These are phyloP conservation scores for Penicillium taxi DNA, from an alignment of 495 filamentous ascomycete genomes.

Conservation along the genomic window DNA sequence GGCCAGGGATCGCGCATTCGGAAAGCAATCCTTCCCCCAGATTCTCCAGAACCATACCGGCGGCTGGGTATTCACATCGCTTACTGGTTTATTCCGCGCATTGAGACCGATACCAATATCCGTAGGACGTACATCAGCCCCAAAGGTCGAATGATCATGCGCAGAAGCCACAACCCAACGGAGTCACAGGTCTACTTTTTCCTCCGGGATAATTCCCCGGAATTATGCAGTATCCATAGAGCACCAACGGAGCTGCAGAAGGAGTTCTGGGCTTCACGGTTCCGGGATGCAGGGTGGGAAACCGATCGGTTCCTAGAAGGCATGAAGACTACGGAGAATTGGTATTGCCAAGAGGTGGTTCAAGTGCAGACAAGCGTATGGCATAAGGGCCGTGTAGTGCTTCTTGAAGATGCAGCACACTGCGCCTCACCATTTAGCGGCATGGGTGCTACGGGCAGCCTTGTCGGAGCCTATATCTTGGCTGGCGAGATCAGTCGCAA, in stretches of 20 bases:
- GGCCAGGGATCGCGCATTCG: conserved; percentile 41
- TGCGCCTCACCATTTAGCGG: conserved; percentile 42
- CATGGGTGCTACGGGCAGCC: conserved; percentile 39
- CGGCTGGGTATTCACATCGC: conserved; percentile 26
- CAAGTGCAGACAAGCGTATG: conserved; percentile 39
- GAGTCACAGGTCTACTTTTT: conserved; percentile 20
- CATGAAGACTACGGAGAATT: conserved; percentile 37
- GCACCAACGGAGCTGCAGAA: conserved; percentile 20
- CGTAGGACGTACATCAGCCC: conserved; percentile 11
- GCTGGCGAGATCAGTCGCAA: conserved; percentile 41
- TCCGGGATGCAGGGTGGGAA: conserved; percentile 40
- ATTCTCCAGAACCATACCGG: conserved; percentile 12
- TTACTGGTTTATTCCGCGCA: conserved; percentile 37
- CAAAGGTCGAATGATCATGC: conserved; percentile 19
- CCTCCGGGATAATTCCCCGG: conserved; percentile 12
- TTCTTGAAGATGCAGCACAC: conserved; percentile 50
- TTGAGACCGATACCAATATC: conserved; percentile 22
- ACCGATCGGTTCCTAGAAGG: conserved; percentile 33
- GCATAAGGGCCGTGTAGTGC: conserved; percentile 40
- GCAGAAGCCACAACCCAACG: conserved; percentile 15
- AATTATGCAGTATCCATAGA: conserved; percentile 10
- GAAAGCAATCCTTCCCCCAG: conserved; percentile 22
- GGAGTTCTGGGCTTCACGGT: conserved; percentile 20
- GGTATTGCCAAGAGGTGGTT: conserved; percentile 36
- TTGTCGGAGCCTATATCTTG: conserved; percentile 47